A percentile compares a stretch with the other conserved stretches of the same genome.
Conservation (phyloP, 176 grass and related monocot species). For the Aechmea fasciata region DNA sequence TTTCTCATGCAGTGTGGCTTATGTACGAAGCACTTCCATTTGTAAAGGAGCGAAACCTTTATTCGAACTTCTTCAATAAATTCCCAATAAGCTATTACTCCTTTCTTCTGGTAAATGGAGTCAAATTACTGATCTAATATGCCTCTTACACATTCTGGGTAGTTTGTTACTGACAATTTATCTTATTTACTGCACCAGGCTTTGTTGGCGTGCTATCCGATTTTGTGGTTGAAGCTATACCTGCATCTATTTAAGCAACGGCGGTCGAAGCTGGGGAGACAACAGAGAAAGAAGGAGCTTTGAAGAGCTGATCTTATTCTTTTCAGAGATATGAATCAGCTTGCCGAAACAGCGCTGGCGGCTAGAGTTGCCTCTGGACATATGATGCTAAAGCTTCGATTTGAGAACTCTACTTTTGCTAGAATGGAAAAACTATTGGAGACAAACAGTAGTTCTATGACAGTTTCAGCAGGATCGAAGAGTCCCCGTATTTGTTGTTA, state of each 20-base stretch:
- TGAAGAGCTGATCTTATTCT: conserved; percentile 13
- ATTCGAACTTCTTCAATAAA: conserved; percentile 58
- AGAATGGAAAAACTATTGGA: too few species aligned
- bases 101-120: conserved; percentile 47
- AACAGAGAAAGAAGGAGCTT: conserved; percentile 39
- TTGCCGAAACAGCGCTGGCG: too few species aligned
- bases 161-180: background rate
- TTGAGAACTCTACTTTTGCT: too few species aligned
- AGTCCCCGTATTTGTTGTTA: too few species aligned
- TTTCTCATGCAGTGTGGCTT: conserved; percentile 51
- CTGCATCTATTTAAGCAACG: conserved; percentile 87
- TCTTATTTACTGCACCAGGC: conserved; percentile 23
- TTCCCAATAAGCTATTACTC: conserved; percentile 74
- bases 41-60: conserved; percentile 55
- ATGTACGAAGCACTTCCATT: conserved; percentile 87
- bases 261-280: conserved; percentile 55
- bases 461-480: too few species aligned
- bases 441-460: too few species aligned
- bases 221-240: conserved; percentile 82
- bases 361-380: too few species aligned
- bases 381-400: too few species aligned
- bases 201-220: conserved; percentile 55
- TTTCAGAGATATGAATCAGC: background rate
- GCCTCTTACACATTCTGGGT: background rate
- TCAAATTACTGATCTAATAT: background rate